These are phyloP conservation scores for Periglandula ipomoeae DNA, from an alignment of 2,329 filamentous ascomycete genomes.

Conservation along the genomic window DNA sequence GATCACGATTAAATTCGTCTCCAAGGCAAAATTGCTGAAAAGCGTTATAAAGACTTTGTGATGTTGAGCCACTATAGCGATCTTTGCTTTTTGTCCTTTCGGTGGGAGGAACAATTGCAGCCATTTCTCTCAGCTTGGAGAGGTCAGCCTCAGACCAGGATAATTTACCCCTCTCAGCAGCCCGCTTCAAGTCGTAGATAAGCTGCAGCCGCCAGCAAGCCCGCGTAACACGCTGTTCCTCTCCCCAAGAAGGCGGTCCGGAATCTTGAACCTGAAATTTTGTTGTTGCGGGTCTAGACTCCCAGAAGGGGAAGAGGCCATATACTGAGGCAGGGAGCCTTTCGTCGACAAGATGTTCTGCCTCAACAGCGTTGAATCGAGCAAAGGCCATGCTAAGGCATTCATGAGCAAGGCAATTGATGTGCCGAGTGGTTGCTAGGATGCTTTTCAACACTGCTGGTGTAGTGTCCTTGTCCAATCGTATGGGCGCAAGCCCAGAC, in stretches of 20 bases:
- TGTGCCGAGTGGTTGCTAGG: neutral
- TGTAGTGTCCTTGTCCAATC: neutral
- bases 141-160: neutral
- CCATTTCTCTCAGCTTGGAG: neutral
- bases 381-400: neutral
- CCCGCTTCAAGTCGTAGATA: neutral
- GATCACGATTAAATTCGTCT: too few relatives aligned
- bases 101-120: neutral
- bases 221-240: neutral
- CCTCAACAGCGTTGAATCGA: neutral
- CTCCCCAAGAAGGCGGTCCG: neutral
- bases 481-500: neutral
- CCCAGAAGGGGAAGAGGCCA: neutral
- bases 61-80: neutral
- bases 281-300: neutral
- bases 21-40: too few relatives aligned
- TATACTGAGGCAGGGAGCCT: neutral
- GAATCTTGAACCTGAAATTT: neutral
- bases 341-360: neutral
- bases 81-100: neutral
- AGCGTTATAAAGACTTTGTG: too few relatives aligned
- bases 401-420: neutral
- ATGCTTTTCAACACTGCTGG: neutral
- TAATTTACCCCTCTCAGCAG: neutral
- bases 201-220: neutral